These are phyloP conservation scores for Mallotus nudiflorus DNA, from an alignment of 345 rosid genomes.

Conservation along the genomic window DNA sequence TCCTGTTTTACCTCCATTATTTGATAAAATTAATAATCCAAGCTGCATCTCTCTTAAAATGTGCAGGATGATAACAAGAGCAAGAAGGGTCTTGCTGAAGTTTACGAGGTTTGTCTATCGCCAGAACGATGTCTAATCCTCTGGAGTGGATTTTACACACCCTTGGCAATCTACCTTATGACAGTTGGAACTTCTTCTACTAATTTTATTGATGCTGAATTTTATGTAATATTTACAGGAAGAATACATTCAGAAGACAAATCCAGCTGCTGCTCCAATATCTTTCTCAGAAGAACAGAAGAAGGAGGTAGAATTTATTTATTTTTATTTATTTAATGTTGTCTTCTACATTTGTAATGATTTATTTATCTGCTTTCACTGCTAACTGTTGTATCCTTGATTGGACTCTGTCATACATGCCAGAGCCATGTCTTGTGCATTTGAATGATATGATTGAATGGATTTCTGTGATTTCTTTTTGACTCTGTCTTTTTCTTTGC, in stretches of 20 bases:
- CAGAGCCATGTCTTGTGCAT: background rate
- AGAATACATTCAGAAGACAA: conserved; percentile 69
- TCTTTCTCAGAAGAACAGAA: conserved; percentile 82
- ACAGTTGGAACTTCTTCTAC: background rate
- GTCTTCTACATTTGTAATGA: background rate
- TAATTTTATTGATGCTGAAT: background rate
- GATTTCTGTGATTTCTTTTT: conserved; percentile 11
- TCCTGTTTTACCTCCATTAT: background rate
- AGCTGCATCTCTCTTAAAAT: conserved; percentile 11
- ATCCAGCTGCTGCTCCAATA: conserved; percentile 65
- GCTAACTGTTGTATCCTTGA: background rate
- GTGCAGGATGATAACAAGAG: conserved; percentile 92
- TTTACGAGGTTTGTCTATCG: conserved; percentile 82
- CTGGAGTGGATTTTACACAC: background rate
- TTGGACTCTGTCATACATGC: background rate
- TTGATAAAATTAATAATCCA: background rate
- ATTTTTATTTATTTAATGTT: too few species aligned
- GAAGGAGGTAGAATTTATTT: conserved; percentile 70
- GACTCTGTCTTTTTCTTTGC: background rate
- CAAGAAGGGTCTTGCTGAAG: conserved; percentile 92
- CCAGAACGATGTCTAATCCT: background rate
- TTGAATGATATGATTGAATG: background rate
- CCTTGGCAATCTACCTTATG: background rate
- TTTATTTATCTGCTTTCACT: background rate
- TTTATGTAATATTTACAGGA: conserved; percentile 52